Evolutionary conservation across 2,329 filamentous ascomycete genomes (phyloP), one percentile per base, ranked within the genome.

Genomic region (Neofusicoccum ribis): DNA sequence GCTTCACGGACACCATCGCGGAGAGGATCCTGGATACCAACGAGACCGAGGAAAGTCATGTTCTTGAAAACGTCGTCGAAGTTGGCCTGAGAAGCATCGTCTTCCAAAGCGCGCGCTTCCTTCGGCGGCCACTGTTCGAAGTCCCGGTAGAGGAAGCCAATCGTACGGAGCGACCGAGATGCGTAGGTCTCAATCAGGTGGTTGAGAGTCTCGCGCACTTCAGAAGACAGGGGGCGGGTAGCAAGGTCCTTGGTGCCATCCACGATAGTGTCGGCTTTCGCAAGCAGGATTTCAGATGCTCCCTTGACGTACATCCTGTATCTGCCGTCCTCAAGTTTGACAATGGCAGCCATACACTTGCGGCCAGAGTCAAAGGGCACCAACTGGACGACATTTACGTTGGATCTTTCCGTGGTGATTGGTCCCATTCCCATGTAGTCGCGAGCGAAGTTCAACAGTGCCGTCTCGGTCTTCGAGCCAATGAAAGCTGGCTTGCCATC

Each of bases 11-110:
- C 92, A 77, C 96, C 92, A 2, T 88, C 87, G 3, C 92, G 89
- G 39, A 92, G 92, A 3, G 92, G 92, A 70, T 96, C 92, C 74
- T 95, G 94, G 65, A 96, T 88, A 64, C 92, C 92, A 50, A 91
- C 88, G 5, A 97, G 84, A 8, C 93, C 93, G 8, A 91, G 85
- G 68, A 97, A 91, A 1, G 83, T 85, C 27, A 97, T 85, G 63
- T 91, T 83, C 60, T 84, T 83, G 75, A 92, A 90, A 2, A 93
- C 75, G 66, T 88, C 85, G 15, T 88, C 85, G 66, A 93, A 90
- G 4, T 88, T 81, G 17, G 86, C 88, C 65, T 89, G 84, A 23
- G 83, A 84, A 7, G 81, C 74, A 69, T 91, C 87, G 66, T 90
- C 88, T 67, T 89, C 86, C 37, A 83, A 75, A 36, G 77, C 83